phyloP scores from a whole-genome alignment of 441 rosid species.

The Populus hybrid region DNA sequence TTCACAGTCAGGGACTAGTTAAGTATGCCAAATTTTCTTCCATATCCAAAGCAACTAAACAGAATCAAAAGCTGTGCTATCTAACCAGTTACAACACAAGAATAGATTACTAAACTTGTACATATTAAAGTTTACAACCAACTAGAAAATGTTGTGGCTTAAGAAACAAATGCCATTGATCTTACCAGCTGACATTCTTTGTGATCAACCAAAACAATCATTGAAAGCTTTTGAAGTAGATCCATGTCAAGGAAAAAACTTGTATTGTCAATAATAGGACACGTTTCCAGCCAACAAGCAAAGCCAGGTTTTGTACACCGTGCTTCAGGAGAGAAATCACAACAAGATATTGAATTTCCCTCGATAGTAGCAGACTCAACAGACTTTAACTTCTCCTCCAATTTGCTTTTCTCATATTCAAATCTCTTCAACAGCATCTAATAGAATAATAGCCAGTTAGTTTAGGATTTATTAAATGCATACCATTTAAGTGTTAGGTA shows the following conservation, averaged over 20 bases:
- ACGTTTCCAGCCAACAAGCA: constrained; percentile 55
- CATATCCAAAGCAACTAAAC: neutral
- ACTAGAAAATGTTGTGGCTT: neutral
- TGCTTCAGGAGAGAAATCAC: constrained; percentile 53
- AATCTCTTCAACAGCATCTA: constrained; percentile 75
- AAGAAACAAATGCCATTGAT: neutral
- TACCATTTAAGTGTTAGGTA: constrained; percentile 6
- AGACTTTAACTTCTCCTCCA: constrained; percentile 32
- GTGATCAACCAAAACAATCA: constrained; percentile 37
- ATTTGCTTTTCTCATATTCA: constrained; percentile 49
- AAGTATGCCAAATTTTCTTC: neutral
- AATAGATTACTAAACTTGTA: neutral
- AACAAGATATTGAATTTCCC: constrained; percentile 44
- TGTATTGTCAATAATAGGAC: constrained; percentile 52
- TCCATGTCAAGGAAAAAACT: constrained; percentile 76
- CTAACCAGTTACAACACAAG: neutral
- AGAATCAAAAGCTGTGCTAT: neutral
- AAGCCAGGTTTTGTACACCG: constrained; percentile 49
- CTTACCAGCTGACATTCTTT: constrained; percentile 46
- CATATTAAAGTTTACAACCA: neutral
- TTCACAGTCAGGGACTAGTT: neutral
- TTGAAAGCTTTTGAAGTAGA: constrained; percentile 58
- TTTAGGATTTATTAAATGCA: constrained; percentile 13
- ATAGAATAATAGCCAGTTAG: constrained; percentile 18
- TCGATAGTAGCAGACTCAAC: constrained; percentile 28